Evolutionary conservation across 1,139 yeast genomes (phyloP).

Genomic region (Magnusiomyces paraingens): DNA sequence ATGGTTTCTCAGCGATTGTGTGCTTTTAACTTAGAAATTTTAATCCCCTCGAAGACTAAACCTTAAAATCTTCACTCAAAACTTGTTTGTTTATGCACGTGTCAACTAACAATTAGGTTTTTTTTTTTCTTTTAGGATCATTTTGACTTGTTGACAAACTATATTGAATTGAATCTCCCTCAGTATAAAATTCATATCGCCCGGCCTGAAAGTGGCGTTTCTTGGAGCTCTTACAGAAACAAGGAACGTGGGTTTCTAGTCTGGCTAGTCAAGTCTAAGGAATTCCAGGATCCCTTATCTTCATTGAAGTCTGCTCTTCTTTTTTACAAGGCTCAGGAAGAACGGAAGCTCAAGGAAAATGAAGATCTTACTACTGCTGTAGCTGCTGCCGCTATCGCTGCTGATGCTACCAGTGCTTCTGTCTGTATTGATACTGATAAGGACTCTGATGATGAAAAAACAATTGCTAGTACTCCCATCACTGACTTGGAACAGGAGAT

Average conservation of each 20-base stretch:
- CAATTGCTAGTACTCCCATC: not conserved
- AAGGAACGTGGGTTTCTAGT: conserved; percentile 22
- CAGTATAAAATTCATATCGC: conserved; percentile 22
- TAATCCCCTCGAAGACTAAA: not conserved
- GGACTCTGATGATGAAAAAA: not conserved
- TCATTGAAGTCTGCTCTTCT: not conserved
- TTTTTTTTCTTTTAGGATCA: conserved; percentile 13
- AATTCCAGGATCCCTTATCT: not conserved
- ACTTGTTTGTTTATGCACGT: not conserved
- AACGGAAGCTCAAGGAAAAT: not conserved
- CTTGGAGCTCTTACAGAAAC: conserved; percentile 24
- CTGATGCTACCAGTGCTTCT: not conserved
- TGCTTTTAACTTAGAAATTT: not conserved
- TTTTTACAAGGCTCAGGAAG: conserved; percentile 3
- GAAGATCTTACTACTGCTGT: not conserved
- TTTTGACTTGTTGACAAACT: conserved; percentile 18
- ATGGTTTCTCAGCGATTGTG: no score
- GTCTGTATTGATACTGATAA: not conserved
- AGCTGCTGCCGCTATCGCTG: not conserved
- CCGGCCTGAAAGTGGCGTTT: conserved; percentile 24
- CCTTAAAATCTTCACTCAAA: no score
- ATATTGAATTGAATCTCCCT: conserved; percentile 15
- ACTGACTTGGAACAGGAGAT: not conserved
- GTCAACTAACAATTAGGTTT: not conserved
- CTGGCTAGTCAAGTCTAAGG: conserved; percentile 20